Base-by-base conservation (phyloP, 1,284 basidiomycete genomes). In the Trichosporon ovoides region DNA sequence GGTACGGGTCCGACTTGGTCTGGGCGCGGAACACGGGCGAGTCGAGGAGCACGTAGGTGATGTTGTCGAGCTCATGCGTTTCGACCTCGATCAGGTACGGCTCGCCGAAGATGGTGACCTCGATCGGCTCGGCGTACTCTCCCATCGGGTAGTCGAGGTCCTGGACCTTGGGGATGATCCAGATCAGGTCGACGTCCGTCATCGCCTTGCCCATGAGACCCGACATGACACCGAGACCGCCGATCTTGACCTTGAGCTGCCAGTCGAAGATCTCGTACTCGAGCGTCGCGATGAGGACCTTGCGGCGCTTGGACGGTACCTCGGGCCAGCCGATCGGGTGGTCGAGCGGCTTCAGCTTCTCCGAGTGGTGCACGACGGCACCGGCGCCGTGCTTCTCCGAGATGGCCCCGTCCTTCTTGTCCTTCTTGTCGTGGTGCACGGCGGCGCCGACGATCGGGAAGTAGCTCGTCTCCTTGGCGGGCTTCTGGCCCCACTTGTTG, bases 191-290 rank as follows among this genome's bases (percentile, higher is more conserved):
- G 56, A 94, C 91, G 72, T 95, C 91, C 52, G 87, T 89, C 91
- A 95, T 95, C 6, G 91, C 90, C 77, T 94, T 94, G 66, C 91
- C 91, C 91, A 95, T 95, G 49, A 95, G 81, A 76, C 87, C 87
- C 6, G 91, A 93, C 91, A 95, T 94, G 80, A 94, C 91, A 83
- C 91, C 91, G 28, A 95, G 82, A 79, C 91, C 91, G 79, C 91
- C 91, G 66, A 94, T 94, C 82, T 94, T 94, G 81, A 95, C 91
- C 78, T 94, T 94, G 61, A 93, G 77, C 79, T 93, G 93, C 91
- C 91, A 95, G 73, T 94, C 91, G 68, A 93, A 86, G 70, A 95
- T 89, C 76, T 95, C 91, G 76, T 95, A 95, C 77, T 95, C 91
- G 58, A 95, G 82, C 0, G 91, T 94, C 11, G 91, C 81, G 63